phyloP scores from a whole-genome alignment of 2,329 filamentous ascomycete species.

The Plectosphaerella cucumerina region DNA sequence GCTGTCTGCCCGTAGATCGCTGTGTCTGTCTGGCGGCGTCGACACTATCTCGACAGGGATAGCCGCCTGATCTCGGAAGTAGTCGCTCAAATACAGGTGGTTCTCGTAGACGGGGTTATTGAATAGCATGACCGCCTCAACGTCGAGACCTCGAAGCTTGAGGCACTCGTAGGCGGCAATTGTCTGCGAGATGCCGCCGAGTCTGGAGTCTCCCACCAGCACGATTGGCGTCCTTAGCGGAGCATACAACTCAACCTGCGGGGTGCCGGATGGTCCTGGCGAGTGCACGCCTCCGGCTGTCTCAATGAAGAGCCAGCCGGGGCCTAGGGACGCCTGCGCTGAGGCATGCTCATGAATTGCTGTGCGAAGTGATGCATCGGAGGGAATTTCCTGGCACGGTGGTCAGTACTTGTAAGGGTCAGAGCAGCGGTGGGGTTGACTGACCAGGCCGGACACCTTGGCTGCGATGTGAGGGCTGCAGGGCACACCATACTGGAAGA shows the following conservation, averaged over 20 bases:
- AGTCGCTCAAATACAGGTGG: slow-evolving; percentile 60
- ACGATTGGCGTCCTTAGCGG: slow-evolving; percentile 70
- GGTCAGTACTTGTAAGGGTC: slow-evolving; percentile 3
- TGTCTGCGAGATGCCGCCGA: slow-evolving; percentile 77
- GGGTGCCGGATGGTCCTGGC: slow-evolving; percentile 68
- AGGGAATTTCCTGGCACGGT: slow-evolving; percentile 37
- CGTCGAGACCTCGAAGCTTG: slow-evolving; percentile 71
- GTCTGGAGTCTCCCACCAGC: slow-evolving; percentile 68
- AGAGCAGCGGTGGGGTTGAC: not conserved
- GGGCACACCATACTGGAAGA: slow-evolving; percentile 70
- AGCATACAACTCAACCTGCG: slow-evolving; percentile 74
- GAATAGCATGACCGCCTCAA: slow-evolving; percentile 68
- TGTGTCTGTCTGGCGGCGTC: slow-evolving; percentile 49
- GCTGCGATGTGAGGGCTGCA: slow-evolving; percentile 78
- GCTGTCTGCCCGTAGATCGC: slow-evolving; percentile 40
- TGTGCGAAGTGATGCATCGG: slow-evolving; percentile 46
- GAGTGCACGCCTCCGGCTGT: slow-evolving; percentile 82
- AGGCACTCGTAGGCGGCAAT: slow-evolving; percentile 79
- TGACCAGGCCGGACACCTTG: slow-evolving; percentile 36
- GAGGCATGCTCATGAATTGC: slow-evolving; percentile 41
- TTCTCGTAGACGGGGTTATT: slow-evolving; percentile 63
- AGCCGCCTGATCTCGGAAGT: slow-evolving; percentile 57
- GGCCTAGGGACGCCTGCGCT: slow-evolving; percentile 32
- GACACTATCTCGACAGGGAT: slow-evolving; percentile 56
- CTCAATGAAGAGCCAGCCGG: slow-evolving; percentile 67